These are phyloP conservation scores for Chrysanthemum makinoi DNA, from an alignment of 129 eudicot species.

Conservation along the genomic window DNA sequence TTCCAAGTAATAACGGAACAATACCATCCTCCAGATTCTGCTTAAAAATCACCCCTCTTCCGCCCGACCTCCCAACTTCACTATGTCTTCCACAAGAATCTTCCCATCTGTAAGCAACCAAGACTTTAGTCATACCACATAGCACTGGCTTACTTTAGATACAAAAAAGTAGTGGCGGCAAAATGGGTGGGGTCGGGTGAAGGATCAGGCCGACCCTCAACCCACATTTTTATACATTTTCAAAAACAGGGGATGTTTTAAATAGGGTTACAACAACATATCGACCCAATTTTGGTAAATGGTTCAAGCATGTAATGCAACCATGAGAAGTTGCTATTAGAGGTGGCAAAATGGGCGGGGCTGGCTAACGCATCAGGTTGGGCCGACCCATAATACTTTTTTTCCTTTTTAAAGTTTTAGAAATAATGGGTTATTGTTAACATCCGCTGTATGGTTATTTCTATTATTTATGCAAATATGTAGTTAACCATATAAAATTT, in stretches of 20 bases:
- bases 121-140: not conserved
- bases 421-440: too few species aligned
- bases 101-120: constrained; percentile 75
- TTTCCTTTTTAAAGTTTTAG: too few species aligned
- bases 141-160: not conserved
- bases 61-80: constrained; percentile 68
- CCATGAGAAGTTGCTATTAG: constrained; percentile 10
- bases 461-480: too few species aligned
- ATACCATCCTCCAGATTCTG: constrained; percentile 15
- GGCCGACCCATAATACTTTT: too few species aligned
- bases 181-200: not conserved
- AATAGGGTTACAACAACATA: constrained; percentile 1
- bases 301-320: not conserved
- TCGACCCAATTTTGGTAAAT: not conserved
- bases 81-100: constrained; percentile 94
- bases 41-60: constrained; percentile 47
- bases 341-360: not conserved
- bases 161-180: not conserved
- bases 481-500: not conserved
- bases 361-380: too few species aligned
- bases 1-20: constrained; percentile 17
- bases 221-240: not conserved
- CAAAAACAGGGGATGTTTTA: not conserved
- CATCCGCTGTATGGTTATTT: too few species aligned
- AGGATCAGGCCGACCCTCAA: not conserved